Percentiles rank a stretch among this genome's conserved stretches.
Conservation (phyloP, 768 basidiomycete species). For the Calocybe cyanea region DNA sequence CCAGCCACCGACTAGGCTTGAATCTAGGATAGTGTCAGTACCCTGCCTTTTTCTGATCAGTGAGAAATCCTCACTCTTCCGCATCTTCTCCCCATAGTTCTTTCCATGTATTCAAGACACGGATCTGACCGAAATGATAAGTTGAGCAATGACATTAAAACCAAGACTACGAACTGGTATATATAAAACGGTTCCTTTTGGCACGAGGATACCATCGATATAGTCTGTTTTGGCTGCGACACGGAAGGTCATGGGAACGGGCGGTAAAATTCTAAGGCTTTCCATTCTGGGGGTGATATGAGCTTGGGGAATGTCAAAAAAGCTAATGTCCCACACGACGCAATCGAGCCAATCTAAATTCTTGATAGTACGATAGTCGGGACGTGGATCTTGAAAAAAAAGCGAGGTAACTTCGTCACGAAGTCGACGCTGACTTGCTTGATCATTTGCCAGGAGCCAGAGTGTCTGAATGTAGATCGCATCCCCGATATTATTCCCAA, state of each 20-base stretch:
- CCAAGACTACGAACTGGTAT: conserved; percentile 30
- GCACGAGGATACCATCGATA: conserved; percentile 41
- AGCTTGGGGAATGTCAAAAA: neutral
- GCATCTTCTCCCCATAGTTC: conserved; percentile 49
- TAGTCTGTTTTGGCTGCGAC: conserved; percentile 33
- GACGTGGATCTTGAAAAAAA: conserved; percentile 27
- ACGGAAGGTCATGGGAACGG: conserved; percentile 38
- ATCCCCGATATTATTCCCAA: too few relatives aligned
- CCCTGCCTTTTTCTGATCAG: neutral
- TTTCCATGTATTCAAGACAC: conserved; percentile 47
- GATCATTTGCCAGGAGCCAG: conserved; percentile 52
- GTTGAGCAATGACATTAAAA: neutral
- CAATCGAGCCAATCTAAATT: conserved; percentile 36
- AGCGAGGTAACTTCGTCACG: conserved; percentile 49
- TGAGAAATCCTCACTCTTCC: conserved; percentile 31
- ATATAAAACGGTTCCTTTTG: conserved; percentile 41
- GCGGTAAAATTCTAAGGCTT: conserved; percentile 38
- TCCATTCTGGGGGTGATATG: conserved; percentile 30
- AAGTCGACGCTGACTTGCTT: conserved; percentile 43
- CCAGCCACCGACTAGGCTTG: conserved; percentile 43
- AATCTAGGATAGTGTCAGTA: conserved; percentile 27
- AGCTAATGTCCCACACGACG: conserved; percentile 28
- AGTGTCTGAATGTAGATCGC: conserved; percentile 31
- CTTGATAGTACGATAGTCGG: conserved; percentile 38
- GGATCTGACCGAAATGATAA: conserved; percentile 31